Conservation (phyloP, 2,329 filamentous ascomycete species). For the Aspergillus cejpii region DNA sequence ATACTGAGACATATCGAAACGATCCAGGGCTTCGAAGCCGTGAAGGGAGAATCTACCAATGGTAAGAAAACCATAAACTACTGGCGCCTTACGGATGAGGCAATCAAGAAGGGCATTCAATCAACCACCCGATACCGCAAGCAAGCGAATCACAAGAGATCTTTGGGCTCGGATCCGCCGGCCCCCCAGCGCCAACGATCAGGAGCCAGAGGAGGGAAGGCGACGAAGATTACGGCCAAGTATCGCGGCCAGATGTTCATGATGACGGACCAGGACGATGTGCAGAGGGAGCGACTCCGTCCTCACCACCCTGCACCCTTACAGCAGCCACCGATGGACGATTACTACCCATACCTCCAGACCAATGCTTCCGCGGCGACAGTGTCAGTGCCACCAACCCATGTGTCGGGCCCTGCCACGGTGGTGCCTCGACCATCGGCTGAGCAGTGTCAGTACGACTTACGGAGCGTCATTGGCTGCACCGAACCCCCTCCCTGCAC, state of each 20-base stretch:
- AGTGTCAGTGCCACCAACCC: constrained; percentile 8
- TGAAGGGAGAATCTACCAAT: constrained; percentile 45
- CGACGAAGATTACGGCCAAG: constrained; percentile 33
- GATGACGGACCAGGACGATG: constrained; percentile 18
- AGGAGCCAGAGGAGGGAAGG: constrained; percentile 38
- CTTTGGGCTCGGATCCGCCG: constrained; percentile 32
- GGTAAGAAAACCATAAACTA: constrained; percentile 58
- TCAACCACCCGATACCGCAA: constrained; percentile 78
- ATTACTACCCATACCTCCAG: constrained; percentile 13
- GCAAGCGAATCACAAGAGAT: constrained; percentile 35
- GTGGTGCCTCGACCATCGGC: constrained; percentile 13
- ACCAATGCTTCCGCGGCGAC: constrained; percentile 5
- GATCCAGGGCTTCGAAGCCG: constrained; percentile 44
- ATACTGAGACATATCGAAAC: constrained; percentile 4
- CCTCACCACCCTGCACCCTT: constrained; percentile 12
- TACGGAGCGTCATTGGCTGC: constrained; percentile 25
- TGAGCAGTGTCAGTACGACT: constrained; percentile 19
- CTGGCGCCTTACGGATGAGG: constrained; percentile 70
- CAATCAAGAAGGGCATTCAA: constrained; percentile 62
- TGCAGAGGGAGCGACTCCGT: constrained; percentile 16
- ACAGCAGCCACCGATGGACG: constrained; percentile 11
- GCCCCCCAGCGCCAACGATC: constrained; percentile 38
- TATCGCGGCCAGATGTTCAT: constrained; percentile 19
- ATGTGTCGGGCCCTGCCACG: constrained; percentile 11
- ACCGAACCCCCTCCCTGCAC: constrained; percentile 20